These are phyloP conservation scores for Monilinia fructicola DNA, from an alignment of 2,329 filamentous ascomycete genomes.

Conservation along the genomic window DNA sequence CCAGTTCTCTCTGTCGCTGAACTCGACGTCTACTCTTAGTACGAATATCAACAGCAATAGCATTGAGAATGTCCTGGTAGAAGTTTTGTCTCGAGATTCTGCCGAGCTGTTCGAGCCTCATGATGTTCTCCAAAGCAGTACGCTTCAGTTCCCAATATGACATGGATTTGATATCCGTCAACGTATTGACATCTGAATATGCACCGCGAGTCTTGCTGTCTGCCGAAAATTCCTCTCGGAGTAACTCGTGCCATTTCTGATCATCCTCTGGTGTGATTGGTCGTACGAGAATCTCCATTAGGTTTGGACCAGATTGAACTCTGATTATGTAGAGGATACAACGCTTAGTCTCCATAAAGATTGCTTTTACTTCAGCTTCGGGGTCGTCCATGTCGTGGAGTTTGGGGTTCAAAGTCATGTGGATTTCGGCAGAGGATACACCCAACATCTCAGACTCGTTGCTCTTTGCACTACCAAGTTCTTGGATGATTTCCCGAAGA, in stretches of 20 bases:
- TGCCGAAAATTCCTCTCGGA: constrained; percentile 77
- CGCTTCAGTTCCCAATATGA: constrained; percentile 90
- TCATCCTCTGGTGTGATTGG: constrained; percentile 86
- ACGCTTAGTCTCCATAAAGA: constrained; percentile 98
- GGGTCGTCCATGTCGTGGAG: constrained; percentile 89
- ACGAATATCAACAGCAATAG: constrained; percentile 93
- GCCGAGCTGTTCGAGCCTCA: constrained; percentile 81
- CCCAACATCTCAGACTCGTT: constrained; percentile 92
- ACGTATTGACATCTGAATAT: constrained; percentile 81
- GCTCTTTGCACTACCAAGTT: constrained; percentile 92
- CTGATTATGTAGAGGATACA: constrained; percentile 97
- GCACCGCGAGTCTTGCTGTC: constrained; percentile 71
- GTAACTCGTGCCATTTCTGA: constrained; percentile 76
- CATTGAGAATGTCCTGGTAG: constrained; percentile 97
- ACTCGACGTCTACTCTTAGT: constrained; percentile 93
- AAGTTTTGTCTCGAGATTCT: constrained; percentile 84
- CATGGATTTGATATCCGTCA: constrained; percentile 87
- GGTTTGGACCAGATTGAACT: constrained; percentile 84
- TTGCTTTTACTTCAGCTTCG: constrained; percentile 83
- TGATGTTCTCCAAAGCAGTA: constrained; percentile 89
- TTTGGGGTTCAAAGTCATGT: constrained; percentile 85
- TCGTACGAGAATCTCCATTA: constrained; percentile 94
- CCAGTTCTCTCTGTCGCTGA: constrained; percentile 86
- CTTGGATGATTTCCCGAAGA: constrained; percentile 85
- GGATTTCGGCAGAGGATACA: constrained; percentile 79